phyloP scores from a whole-genome alignment of 495 filamentous ascomycete genomes.

The Hyphodiscus hymeniophilus region DNA sequence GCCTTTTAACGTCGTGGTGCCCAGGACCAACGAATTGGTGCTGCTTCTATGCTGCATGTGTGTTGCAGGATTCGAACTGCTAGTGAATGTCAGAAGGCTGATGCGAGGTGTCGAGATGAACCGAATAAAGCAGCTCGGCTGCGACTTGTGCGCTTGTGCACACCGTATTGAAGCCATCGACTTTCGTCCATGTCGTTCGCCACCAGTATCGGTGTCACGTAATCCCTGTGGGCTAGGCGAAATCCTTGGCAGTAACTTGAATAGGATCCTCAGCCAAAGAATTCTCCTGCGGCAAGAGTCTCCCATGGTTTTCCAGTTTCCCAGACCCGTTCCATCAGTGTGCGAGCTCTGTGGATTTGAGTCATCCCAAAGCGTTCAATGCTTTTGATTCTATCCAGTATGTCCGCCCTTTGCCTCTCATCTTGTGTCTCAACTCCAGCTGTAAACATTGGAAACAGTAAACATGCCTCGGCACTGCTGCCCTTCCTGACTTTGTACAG shows the following conservation, averaged over 20 bases:
- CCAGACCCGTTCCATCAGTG: slow-evolving; percentile 62
- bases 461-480: slow-evolving; percentile 65
- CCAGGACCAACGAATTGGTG: slow-evolving; percentile 15
- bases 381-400: slow-evolving; percentile 58
- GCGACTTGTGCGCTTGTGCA: no score
- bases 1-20: slow-evolving; percentile 32
- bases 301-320: slow-evolving; percentile 54
- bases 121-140: no score
- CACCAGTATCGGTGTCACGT: no score
- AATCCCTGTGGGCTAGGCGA: no score
- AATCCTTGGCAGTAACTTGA: no score
- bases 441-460: slow-evolving; percentile 78
- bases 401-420: slow-evolving; percentile 43
- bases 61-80: no score
- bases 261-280: slow-evolving; percentile 44
- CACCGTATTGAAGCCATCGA: no score
- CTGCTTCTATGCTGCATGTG: no score
- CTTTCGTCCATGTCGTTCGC: no score
- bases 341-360: slow-evolving; percentile 48
- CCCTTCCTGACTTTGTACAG: slow-evolving; percentile 56
- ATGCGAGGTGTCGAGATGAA: no score
- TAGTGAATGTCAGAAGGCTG: no score
- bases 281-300: slow-evolving; percentile 54
- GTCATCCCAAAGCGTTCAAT: slow-evolving; percentile 73
- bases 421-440: slow-evolving; percentile 69